Conservation (phyloP, 495 filamentous ascomycete genomes). For the Aspergillus hancockii region DNA sequence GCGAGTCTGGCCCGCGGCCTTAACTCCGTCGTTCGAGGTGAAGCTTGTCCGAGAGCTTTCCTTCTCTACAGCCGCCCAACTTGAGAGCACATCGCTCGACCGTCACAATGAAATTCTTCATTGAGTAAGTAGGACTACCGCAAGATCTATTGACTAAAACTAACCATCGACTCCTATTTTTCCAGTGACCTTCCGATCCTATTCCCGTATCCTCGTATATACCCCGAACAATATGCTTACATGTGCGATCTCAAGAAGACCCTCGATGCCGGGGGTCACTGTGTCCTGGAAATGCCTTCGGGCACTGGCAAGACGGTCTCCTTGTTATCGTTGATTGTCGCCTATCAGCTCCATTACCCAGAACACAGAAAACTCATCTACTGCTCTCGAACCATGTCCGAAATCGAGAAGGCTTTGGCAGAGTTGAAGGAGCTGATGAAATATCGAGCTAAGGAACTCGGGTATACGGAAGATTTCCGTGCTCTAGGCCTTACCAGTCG, state of each 20-base stretch:
- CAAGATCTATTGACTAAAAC: neutral
- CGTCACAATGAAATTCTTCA: slow-evolving; percentile 90
- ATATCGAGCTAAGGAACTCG: slow-evolving; percentile 82
- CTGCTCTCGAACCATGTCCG: slow-evolving; percentile 79
- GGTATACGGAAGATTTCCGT: slow-evolving; percentile 86
- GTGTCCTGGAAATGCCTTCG: slow-evolving; percentile 99
- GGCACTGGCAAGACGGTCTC: slow-evolving; percentile 99
- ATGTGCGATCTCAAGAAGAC: slow-evolving; percentile 99
- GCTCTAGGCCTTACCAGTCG: slow-evolving; percentile 91
- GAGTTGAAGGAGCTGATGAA: slow-evolving; percentile 94
- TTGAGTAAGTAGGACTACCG: slow-evolving; percentile 62
- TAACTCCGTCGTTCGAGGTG: neutral
- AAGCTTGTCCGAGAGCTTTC: slow-evolving; percentile 13
- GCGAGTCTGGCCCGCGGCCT: slow-evolving; percentile 7
- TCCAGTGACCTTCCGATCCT: slow-evolving; percentile 85
- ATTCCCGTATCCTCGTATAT: slow-evolving; percentile 96
- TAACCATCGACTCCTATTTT: slow-evolving; percentile 10
- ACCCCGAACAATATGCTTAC: slow-evolving; percentile 98
- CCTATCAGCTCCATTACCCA: slow-evolving; percentile 89
- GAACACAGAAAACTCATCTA: slow-evolving; percentile 96
- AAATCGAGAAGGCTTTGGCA: slow-evolving; percentile 84
- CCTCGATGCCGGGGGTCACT: slow-evolving; percentile 91
- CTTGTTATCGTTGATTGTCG: slow-evolving; percentile 90
- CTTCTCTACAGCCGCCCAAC: neutral
- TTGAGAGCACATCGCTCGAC: slow-evolving; percentile 27